Evolutionary conservation across 2,329 filamentous ascomycete genomes (phyloP), one percentile per base, ranked within the genome.

Genomic region (Scleromitrula shiraiana): DNA sequence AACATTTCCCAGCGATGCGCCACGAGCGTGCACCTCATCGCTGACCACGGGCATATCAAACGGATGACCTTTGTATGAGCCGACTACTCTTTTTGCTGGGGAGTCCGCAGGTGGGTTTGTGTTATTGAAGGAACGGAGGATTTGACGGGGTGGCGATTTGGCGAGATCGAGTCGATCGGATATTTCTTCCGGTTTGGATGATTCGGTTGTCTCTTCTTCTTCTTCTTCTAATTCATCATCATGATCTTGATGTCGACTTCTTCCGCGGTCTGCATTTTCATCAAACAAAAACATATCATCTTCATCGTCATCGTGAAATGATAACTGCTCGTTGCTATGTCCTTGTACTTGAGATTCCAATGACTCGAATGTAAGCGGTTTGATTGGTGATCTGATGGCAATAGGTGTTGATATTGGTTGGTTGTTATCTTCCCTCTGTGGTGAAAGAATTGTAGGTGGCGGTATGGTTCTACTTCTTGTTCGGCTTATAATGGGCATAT

Each of bases 1-100:
- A 39, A 77, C 63, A 15, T 72, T 66, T 30, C 74, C 73, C 42
- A 76, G 62, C 9, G 70, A 69, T 9, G 67, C 70, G 2, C 74
- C 74, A 54, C 68, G 66, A 20, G 70, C 72, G 49, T 75, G 70
- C 1, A 78, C 46, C 19, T 73, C 68, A 7, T 72, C 67, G 41
- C 74, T 68, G 38, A 79, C 69, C 12, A 78, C 66, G 2, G 72
- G 70, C 65, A 78, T 75, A 29, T 69, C 66, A 40, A 80, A 71
- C 12, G 75, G 68, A 17, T 58, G 58, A 36, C 75, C 75, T 56
- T 71, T 75, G 55, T 76, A 77, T n/a, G 75, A 78, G 2, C 75
- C 75, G 12, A 74, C 53, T 8, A 53, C n/a, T 8, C 53, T 53
- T 7, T 39, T 48, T 12, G 51, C 27, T 22, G 46, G 41, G 40